Evolutionary conservation across 2,329 filamentous ascomycete species (phyloP), one percentile per base, ranked within the genome.

Genomic region (Arthroderma uncinatum): DNA sequence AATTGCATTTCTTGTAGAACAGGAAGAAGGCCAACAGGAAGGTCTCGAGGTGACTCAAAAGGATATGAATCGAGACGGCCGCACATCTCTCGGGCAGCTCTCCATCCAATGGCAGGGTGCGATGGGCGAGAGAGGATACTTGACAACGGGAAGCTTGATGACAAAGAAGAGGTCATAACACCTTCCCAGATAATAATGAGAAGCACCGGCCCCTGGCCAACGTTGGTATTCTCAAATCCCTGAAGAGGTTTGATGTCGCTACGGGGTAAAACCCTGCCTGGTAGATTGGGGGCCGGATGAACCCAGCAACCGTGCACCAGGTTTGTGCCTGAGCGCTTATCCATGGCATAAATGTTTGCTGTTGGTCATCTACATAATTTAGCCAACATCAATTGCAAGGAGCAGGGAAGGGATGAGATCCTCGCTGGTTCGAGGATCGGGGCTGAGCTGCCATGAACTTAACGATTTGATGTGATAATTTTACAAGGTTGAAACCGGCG

Each of bases 61-160:
- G 59, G 75, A 76, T 53, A 75, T 82, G 62, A 75, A 73, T 40
- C 71, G 73, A 34, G 73, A 76, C 60, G 74, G 74, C 16, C 75
- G 78, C 60, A 75, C 87, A 37, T 76, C 85, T 19, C 83, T 97
- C 67, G 92, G 91, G 4, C 84, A 93, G 61, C 72, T 97, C 63
- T 85, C 84, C 44, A 87, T 97, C 59, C 86, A 89, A 56, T 98
- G 93, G 93, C 80, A 88, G 61, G 86, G 87, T 37, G 82, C 87
- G 60, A 91, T 96, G 86, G 93, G 93, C 0, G 93, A 92, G 72
- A 81, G 82, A 64, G 93, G 93, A 0, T 91, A 84, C 64, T 75
- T 98, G 67, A 89, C 85, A 47, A 98, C 93, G 5, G 91, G 91
- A 8, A 92, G 86, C 78, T 74, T 95, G 55, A 66, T 76, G 63